Conservation (phyloP, 306 rosid genomes). For the Cotoneaster glaucophyllus region DNA sequence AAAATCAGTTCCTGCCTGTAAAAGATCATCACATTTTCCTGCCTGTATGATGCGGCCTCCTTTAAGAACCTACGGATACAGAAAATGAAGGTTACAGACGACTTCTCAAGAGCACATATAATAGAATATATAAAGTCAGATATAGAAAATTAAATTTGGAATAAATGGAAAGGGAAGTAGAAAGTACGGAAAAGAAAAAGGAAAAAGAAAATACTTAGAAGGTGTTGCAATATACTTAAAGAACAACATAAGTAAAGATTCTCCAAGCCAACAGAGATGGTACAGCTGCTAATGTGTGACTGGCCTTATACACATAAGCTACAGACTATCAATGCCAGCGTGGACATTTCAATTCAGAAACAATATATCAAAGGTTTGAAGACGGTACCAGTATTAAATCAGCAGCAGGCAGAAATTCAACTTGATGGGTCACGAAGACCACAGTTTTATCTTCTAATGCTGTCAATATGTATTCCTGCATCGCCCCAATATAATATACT, state of each 20-base stretch:
- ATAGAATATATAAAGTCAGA: constrained; percentile 6
- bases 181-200: not conserved
- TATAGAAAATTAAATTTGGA: not conserved
- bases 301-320: not conserved
- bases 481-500: constrained; percentile 24
- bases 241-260: not conserved
- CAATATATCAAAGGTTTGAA: constrained; percentile 11
- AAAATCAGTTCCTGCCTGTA: constrained; percentile 97
- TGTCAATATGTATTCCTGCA: constrained; percentile 94
- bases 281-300: not conserved
- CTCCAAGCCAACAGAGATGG: not conserved
- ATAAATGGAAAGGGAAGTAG: not conserved
- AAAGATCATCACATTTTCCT: constrained; percentile 91
- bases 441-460: constrained; percentile 86
- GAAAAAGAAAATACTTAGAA: not conserved
- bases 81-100: constrained; percentile 18
- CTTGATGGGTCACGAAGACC: constrained; percentile 95
- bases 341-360: constrained; percentile 10
- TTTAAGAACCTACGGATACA: constrained; percentile 68
- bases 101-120: not conserved
- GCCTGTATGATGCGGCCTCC: constrained; percentile 87
- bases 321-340: constrained; percentile 3
- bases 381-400: constrained; percentile 81
- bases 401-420: constrained; percentile 91
- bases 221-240: not conserved